phyloP scores from a whole-genome alignment of 2,329 filamentous ascomycete species.

The Tolypocladium endophyticum region DNA sequence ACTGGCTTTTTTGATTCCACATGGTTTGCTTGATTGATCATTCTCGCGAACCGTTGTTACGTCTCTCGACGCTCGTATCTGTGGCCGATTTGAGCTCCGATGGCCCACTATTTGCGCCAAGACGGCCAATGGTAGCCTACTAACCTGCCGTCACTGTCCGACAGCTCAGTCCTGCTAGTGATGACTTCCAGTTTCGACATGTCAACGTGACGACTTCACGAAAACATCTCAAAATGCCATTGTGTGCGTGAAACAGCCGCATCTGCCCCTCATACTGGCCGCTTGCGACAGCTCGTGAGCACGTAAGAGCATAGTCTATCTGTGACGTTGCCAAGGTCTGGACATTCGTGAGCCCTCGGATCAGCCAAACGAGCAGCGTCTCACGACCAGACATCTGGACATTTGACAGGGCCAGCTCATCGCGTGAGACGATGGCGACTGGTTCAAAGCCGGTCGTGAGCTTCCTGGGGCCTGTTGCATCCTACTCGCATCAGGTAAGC shows the following conservation, averaged over 20 bases:
- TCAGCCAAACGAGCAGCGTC: not conserved
- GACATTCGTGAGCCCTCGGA: not conserved
- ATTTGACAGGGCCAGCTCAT: not conserved
- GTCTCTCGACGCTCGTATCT: not conserved
- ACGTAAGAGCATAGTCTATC: not conserved
- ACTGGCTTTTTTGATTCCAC: not conserved
- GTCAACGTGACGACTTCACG: not conserved
- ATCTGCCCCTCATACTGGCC: not conserved
- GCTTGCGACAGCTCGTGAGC: not conserved
- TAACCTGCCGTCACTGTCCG: not conserved
- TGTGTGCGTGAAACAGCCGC: not conserved
- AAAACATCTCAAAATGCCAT: not conserved
- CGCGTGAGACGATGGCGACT: conserved; percentile 13
- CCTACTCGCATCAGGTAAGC: conserved; percentile 40
- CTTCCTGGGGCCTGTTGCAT: conserved; percentile 38
- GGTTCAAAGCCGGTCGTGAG: conserved; percentile 30
- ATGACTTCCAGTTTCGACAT: not conserved
- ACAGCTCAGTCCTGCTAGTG: not conserved
- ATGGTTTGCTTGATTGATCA: not conserved
- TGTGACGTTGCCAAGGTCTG: not conserved
- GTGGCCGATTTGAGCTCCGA: not conserved
- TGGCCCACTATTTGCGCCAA: not conserved
- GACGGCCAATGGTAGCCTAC: not conserved
- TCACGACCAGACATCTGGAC: not conserved
- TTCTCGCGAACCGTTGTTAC: not conserved